A percentile compares a stretch with the other conserved stretches of the same genome.
Conservation (phyloP, 1,139 yeast genomes). For the Pneumocystis carinii region DNA sequence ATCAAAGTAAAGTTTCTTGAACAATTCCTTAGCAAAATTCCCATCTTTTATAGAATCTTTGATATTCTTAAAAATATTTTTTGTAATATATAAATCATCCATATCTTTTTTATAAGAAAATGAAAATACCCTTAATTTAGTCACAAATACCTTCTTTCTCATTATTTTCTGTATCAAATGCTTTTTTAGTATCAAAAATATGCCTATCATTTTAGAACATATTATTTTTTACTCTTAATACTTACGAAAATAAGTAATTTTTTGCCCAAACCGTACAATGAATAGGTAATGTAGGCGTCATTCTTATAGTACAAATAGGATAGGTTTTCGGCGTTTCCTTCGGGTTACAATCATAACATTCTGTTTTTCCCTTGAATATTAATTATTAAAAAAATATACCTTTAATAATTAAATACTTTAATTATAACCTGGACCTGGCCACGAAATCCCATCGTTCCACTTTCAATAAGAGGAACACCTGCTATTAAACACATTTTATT, state of each 20-base stretch:
- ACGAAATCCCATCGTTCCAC: conserved; percentile 87
- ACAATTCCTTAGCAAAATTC: conserved; percentile 27
- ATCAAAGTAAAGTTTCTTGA: conserved; percentile 37
- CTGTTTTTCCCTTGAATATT: conserved; percentile 42
- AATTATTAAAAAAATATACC: conserved; percentile 20
- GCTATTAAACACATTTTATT: conserved; percentile 67
- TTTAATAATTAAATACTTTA: conserved; percentile 7
- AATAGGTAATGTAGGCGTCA: conserved; percentile 91
- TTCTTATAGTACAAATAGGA: conserved; percentile 92
- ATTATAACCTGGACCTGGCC: conserved; percentile 89
- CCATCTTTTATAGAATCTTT: conserved; percentile 29
- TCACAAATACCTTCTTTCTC: conserved; percentile 40
- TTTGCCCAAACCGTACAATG: conserved; percentile 98
- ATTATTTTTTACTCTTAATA: background rate
- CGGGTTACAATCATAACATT: conserved; percentile 84
- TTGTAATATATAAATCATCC: conserved; percentile 52
- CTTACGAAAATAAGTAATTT: conserved; percentile 49
- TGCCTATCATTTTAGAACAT: conserved; percentile 28
- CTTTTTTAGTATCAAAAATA: conserved; percentile 47
- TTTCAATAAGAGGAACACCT: conserved; percentile 66
- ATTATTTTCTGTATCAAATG: conserved; percentile 21
- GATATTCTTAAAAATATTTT: conserved; percentile 58
- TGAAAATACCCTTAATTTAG: background rate
- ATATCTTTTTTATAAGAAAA: conserved; percentile 34
- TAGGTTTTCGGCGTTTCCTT: conserved; percentile 79